Conservation (phyloP, 306 rosid species). For the Cercis canadensis region DNA sequence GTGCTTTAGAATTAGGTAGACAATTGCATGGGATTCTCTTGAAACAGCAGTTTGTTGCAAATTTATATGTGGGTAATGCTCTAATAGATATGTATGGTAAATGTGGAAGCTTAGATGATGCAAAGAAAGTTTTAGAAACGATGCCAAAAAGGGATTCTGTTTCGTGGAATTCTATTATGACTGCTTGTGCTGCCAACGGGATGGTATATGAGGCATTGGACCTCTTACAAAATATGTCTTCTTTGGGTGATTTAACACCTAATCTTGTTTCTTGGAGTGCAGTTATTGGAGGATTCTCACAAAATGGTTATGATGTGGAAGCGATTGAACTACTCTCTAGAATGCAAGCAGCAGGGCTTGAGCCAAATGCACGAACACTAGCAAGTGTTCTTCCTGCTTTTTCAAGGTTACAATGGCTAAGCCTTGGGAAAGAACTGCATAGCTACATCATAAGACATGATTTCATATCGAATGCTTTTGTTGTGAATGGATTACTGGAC, state of each 20-base stretch:
- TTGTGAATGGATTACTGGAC: slow-evolving; percentile 59
- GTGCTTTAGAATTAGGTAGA: slow-evolving; percentile 42
- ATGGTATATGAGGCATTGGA: slow-evolving; percentile 59
- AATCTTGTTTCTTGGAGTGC: slow-evolving; percentile 68
- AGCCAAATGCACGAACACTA: slow-evolving; percentile 54
- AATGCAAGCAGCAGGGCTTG: slow-evolving; percentile 52
- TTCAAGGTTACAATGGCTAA: slow-evolving; percentile 48
- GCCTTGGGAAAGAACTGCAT: slow-evolving; percentile 57
- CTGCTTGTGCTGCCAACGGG: slow-evolving; percentile 57
- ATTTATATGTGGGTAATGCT: slow-evolving; percentile 58
- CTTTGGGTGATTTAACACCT: slow-evolving; percentile 36
- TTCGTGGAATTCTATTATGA: slow-evolving; percentile 61
- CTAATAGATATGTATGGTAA: slow-evolving; percentile 65
- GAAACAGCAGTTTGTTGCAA: slow-evolving; percentile 40
- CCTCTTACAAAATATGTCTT: slow-evolving; percentile 48
- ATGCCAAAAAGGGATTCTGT: slow-evolving; percentile 54
- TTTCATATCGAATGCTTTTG: slow-evolving; percentile 45
- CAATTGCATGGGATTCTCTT: slow-evolving; percentile 51
- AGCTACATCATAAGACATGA: slow-evolving; percentile 53
- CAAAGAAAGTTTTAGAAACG: slow-evolving; percentile 47
- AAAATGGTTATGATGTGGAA: slow-evolving; percentile 60
- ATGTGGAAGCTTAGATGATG: slow-evolving; percentile 55
- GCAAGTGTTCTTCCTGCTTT: slow-evolving; percentile 60
- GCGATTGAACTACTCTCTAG: slow-evolving; percentile 46
- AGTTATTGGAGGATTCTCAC: slow-evolving; percentile 61